phyloP scores from a whole-genome alignment of 176 grass and related monocot genomes.

The Phoenix roebelenii region DNA sequence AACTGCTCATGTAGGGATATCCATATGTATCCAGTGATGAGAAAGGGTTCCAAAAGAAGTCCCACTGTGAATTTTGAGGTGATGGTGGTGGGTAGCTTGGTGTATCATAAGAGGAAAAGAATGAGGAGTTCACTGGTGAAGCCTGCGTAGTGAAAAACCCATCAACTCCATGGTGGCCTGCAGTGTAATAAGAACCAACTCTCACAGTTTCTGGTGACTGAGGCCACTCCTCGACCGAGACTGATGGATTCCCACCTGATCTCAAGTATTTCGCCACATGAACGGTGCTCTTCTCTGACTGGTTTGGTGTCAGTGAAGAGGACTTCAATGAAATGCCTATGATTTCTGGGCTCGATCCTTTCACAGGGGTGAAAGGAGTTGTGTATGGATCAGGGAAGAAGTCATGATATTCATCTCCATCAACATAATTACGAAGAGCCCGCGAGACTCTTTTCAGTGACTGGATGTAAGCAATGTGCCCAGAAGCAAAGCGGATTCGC shows the following conservation, averaged over 20 bases:
- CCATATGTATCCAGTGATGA: slow-evolving; percentile 35
- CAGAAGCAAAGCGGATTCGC: slow-evolving; percentile 56
- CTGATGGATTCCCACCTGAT: slow-evolving; percentile 58
- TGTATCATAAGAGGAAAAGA: slow-evolving; percentile 45
- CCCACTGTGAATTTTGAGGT: slow-evolving; percentile 73
- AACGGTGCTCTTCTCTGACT: slow-evolving; percentile 25
- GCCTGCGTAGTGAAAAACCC: slow-evolving; percentile 22
- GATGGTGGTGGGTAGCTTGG: slow-evolving; percentile 45
- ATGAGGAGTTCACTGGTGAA: slow-evolving; percentile 25
- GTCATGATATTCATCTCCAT: slow-evolving; percentile 45
- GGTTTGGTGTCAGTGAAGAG: slow-evolving; percentile 2
- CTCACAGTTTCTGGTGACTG: slow-evolving; percentile 30
- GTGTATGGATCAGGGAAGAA: slow-evolving; percentile 46
- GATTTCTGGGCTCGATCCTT: slow-evolving; percentile 51
- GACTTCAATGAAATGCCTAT: slow-evolving; percentile 19
- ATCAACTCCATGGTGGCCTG: slow-evolving; percentile 34
- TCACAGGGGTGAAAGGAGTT: slow-evolving; percentile 48
- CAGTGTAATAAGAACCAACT: slow-evolving; percentile 45
- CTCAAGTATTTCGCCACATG: slow-evolving; percentile 72
- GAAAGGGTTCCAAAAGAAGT: slow-evolving; percentile 81
- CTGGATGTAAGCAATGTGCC: slow-evolving; percentile 79
- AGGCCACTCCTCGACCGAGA: slow-evolving; percentile 58
- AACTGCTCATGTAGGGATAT: slow-evolving; percentile 37
- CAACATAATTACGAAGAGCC: slow-evolving; percentile 64
- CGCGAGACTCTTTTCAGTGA: slow-evolving; percentile 71